phyloP scores from a whole-genome alignment of 495 filamentous ascomycete species.

The Tuber borchii region DNA sequence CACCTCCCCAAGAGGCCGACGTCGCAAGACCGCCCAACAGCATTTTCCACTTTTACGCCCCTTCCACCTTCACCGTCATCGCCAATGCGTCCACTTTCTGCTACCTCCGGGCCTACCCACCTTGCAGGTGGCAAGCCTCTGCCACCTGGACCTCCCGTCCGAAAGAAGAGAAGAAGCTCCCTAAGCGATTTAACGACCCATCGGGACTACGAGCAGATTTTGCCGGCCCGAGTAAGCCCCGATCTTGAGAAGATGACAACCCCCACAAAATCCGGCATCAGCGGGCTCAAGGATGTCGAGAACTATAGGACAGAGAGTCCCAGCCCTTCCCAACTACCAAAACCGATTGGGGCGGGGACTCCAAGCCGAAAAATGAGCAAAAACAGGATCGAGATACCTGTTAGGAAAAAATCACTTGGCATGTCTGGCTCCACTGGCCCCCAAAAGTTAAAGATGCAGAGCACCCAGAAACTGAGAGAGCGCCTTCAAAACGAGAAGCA shows the following conservation, averaged over 20 bases:
- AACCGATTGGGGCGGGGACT: constrained; percentile 15
- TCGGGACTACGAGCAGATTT: constrained; percentile 35
- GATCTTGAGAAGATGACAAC: constrained; percentile 15
- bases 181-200: constrained; percentile 69
- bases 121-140: constrained; percentile 42
- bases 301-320: constrained; percentile 23
- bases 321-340: constrained; percentile 29
- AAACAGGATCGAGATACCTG: constrained; percentile 26
- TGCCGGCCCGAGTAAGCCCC: constrained; percentile 29
- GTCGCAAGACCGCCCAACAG: constrained; percentile 51
- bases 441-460: constrained; percentile 76
- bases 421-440: constrained; percentile 37
- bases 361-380: constrained; percentile 24
- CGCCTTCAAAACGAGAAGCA: constrained; percentile 75
- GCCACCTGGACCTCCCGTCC: constrained; percentile 49
- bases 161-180: constrained; percentile 84
- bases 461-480: constrained; percentile 85
- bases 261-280: constrained; percentile 21
- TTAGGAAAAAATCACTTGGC: constrained; percentile 23
- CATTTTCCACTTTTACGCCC: constrained; percentile 49
- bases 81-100: constrained; percentile 44
- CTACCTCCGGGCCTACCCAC: constrained; percentile 31
- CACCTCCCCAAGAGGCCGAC: constrained; percentile 53
- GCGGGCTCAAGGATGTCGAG: constrained; percentile 21
- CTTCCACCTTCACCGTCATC: constrained; percentile 41